Conservation (phyloP, 805 yeast genomes). For the Kazachstania taianensis region DNA sequence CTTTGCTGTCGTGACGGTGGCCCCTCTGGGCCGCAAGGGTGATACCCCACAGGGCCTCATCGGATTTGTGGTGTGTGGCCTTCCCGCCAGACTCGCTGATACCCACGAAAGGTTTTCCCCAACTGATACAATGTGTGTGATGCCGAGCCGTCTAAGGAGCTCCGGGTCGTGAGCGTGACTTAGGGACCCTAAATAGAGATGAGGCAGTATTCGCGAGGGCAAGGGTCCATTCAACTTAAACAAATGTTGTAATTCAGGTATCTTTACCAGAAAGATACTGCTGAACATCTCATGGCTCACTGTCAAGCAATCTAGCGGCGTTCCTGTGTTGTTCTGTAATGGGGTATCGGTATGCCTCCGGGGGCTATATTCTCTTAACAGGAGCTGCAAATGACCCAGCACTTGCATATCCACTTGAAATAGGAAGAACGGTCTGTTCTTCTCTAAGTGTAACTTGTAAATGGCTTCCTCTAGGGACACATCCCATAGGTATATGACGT, state of each 20-base stretch:
- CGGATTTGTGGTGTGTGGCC: neutral
- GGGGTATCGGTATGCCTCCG: conserved; percentile 10
- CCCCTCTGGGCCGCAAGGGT: neutral
- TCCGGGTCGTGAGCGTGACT: conserved; percentile 68
- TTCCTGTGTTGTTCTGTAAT: neutral
- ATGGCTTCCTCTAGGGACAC: conserved; percentile 54
- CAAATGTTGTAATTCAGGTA: conserved; percentile 21
- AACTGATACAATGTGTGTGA: conserved; percentile 68
- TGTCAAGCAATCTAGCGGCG: conserved; percentile 9
- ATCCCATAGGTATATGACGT: conserved; percentile 58
- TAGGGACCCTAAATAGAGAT: conserved; percentile 76
- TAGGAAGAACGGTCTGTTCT: conserved; percentile 73
- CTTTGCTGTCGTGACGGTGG: neutral
- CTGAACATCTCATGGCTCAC: conserved; percentile 28
- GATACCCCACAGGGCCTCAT: neutral
- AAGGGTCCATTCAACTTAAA: conserved; percentile 47
- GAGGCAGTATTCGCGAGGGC: conserved; percentile 77
- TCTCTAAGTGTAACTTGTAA: conserved; percentile 47
- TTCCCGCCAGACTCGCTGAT: conserved; percentile 1
- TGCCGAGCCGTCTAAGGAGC: conserved; percentile 53
- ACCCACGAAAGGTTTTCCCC: conserved; percentile 72
- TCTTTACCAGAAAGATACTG: conserved; percentile 24
- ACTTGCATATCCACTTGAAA: conserved; percentile 67
- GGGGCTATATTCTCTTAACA: conserved; percentile 56
- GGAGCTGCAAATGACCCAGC: conserved; percentile 51